Conservation (phyloP, 768 basidiomycete species). For the Naganishia vishniacii region DNA sequence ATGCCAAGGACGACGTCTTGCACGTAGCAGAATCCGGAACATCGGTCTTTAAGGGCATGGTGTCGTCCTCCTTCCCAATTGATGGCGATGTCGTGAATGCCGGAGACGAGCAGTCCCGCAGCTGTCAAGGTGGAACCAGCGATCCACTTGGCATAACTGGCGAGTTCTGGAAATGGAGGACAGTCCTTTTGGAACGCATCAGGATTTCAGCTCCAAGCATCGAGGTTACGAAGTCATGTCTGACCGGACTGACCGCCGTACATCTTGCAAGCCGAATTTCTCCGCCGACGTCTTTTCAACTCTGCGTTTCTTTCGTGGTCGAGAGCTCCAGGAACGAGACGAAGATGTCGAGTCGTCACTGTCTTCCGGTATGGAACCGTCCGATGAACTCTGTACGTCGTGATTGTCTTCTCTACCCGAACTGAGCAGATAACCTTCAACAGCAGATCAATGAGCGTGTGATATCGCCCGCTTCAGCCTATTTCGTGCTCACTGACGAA, state of each 20-base stretch:
- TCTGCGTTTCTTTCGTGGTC: neutral
- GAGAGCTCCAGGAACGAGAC: conserved; percentile 24
- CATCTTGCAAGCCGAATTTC: conserved; percentile 15
- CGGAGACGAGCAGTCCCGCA: conserved; percentile 57
- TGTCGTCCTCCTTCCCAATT: conserved; percentile 94
- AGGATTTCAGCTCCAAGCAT: neutral
- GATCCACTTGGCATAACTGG: conserved; percentile 64
- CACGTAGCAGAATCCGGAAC: conserved; percentile 90
- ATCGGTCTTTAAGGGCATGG: conserved; percentile 70
- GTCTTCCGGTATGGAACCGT: no score
- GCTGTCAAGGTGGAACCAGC: conserved; percentile 76
- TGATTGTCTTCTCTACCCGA: neutral
- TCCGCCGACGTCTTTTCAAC: neutral
- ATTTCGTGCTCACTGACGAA: conserved; percentile 58
- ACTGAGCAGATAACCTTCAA: conserved; percentile 1
- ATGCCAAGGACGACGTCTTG: conserved; percentile 81
- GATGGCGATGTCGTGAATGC: conserved; percentile 58
- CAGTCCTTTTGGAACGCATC: conserved; percentile 57
- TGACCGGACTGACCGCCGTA: conserved; percentile 6
- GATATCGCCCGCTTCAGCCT: no score
- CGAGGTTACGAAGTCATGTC: neutral
- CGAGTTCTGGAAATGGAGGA: conserved; percentile 65
- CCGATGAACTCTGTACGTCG: conserved; percentile 55
- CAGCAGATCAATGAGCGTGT: neutral
- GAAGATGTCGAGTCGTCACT: conserved; percentile 25